Evolutionary conservation across 768 basidiomycete species (phyloP).

Genomic region (Agaricus blazei): DNA sequence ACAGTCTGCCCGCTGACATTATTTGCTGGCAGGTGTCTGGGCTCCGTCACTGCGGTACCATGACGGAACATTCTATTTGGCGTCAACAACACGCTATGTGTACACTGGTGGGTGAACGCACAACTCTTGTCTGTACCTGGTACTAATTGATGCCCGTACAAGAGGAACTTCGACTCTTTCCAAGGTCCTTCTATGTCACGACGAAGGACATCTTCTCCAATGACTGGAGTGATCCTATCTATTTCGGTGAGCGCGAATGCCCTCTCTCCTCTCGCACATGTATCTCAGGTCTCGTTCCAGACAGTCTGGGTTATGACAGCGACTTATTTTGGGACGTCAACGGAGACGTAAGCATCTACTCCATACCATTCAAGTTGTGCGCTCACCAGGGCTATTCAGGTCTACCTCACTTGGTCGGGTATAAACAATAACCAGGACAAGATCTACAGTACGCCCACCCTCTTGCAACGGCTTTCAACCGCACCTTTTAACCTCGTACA

Average conservation of each 20-base stretch:
- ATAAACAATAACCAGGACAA: conserved; percentile 35
- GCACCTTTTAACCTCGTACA: conserved; percentile 3
- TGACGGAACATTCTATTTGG: conserved; percentile 28
- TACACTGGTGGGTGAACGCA: conserved; percentile 26
- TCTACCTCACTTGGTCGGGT: conserved; percentile 33
- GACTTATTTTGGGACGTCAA: conserved; percentile 38
- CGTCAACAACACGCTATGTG: conserved; percentile 31
- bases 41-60: conserved; percentile 32
- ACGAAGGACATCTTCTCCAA: conserved; percentile 33
- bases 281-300: conserved; percentile 13
- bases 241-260: conserved; percentile 24
- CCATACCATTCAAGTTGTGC: background rate
- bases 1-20: background rate
- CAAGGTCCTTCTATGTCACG: conserved; percentile 33
- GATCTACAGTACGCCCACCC: conserved; percentile 26
- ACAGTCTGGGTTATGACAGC: conserved; percentile 32
- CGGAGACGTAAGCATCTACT: conserved; percentile 22
- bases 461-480: background rate
- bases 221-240: conserved; percentile 35
- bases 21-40: conserved; percentile 24
- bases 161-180: conserved; percentile 33
- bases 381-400: conserved; percentile 13
- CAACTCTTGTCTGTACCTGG: background rate
- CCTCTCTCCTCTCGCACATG: background rate
- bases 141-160: background rate